phyloP scores from a whole-genome alignment of 2,329 filamentous ascomycete species.

The Fusarium temperatum region DNA sequence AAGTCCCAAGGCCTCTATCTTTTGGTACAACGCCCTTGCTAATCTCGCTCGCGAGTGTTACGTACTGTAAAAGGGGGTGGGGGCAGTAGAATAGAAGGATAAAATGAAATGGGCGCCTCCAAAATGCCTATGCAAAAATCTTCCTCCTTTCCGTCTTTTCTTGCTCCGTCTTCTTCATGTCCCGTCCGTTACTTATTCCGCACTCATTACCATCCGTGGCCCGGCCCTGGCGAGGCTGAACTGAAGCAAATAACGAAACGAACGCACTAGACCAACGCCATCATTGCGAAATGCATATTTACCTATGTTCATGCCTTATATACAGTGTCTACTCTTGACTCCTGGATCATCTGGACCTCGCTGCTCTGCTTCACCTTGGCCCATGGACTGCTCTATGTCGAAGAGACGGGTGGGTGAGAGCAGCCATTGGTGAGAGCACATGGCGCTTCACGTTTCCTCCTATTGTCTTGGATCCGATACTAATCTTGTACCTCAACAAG shows the following conservation, averaged over 20 bases:
- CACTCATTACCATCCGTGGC: conserved; percentile 36
- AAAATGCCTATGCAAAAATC: conserved; percentile 41
- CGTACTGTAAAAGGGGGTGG: conserved; percentile 33
- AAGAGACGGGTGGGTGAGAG: background rate
- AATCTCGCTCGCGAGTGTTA: conserved; percentile 43
- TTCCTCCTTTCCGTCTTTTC: background rate
- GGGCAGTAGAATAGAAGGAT: conserved; percentile 32
- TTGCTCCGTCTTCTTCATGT: conserved; percentile 20
- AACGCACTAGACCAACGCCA: conserved; percentile 21
- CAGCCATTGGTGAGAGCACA: background rate
- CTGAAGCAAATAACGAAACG: conserved; percentile 27
- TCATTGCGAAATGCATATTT: conserved; percentile 28
- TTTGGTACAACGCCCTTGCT: conserved; percentile 43
- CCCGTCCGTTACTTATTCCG: conserved; percentile 14
- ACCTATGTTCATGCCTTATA: conserved; percentile 35
- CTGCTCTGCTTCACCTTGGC: conserved; percentile 17
- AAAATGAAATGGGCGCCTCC: conserved; percentile 27
- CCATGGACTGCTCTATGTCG: background rate
- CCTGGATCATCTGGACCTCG: background rate
- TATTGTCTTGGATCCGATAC: conserved; percentile 46
- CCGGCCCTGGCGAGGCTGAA: conserved; percentile 13
- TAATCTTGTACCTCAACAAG: conserved; percentile 57
- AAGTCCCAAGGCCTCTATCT: conserved; percentile 22
- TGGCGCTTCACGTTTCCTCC: conserved; percentile 41
- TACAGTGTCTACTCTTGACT: conserved; percentile 28